A percentile compares a stretch with the other conserved stretches of the same genome.
phyloP scores from a whole-genome alignment of 441 rosid species.

The Pelargonium australe region DNA sequence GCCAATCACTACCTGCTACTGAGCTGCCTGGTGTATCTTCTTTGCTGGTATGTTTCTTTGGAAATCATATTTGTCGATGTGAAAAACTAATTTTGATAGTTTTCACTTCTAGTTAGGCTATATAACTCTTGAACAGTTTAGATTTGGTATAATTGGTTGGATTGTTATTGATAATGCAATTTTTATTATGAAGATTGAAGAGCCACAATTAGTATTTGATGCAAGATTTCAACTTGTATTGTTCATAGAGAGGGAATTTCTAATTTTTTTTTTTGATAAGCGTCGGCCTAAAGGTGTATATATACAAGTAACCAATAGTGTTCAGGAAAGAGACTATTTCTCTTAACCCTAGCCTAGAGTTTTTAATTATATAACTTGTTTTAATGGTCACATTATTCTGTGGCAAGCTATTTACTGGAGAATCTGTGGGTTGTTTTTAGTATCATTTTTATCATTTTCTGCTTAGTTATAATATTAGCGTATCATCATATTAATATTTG shows the following conservation, averaged over 20 bases:
- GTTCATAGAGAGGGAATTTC: neutral
- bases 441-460: neutral
- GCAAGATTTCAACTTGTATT: neutral
- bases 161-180: neutral
- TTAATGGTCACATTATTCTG: neutral
- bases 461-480: neutral
- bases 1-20: conserved; percentile 88
- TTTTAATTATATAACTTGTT: neutral
- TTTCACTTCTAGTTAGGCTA: conserved; percentile 4
- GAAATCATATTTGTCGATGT: neutral
- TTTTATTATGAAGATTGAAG: too few relatives aligned
- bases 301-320: too few relatives aligned
- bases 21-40: conserved; percentile 94
- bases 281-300: too few relatives aligned
- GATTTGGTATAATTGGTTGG: neutral
- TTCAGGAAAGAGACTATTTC: too few relatives aligned
- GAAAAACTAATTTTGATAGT: conserved; percentile 7
- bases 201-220: too few relatives aligned
- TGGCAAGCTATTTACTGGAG: neutral
- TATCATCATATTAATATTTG: neutral
- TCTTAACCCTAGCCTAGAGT: too few relatives aligned
- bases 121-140: neutral
- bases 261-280: too few relatives aligned
- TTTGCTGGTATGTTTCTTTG: conserved; percentile 68
- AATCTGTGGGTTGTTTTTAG: neutral